Base-by-base conservation (phyloP, 2,329 filamentous ascomycete genomes). In the Triangularia setosa region DNA sequence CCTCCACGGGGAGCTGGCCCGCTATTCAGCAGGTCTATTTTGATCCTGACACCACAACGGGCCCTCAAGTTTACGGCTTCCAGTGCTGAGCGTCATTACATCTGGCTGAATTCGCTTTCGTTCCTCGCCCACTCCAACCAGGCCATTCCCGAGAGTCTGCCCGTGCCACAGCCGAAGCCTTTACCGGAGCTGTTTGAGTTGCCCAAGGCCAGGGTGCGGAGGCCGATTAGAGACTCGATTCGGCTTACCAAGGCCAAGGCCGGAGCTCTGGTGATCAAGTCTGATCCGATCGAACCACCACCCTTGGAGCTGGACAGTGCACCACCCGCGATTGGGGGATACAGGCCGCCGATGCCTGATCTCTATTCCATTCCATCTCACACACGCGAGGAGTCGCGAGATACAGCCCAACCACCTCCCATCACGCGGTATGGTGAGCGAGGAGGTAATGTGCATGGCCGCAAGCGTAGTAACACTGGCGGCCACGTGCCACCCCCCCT, bases 61-160 rank as follows among this genome's bases (percentile, higher is more conserved):
- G 95, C 95, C 1, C 83, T 99, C 64, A 99, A 99, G 75, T 98
- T 99, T 75, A 99, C 95, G 0, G 92, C 95, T 0, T 81, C 84
- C 16, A 90, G 87, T 23, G 81, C 89, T 33, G 95, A 98, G 69
- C 88, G 95, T 16, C 95, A 99, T 76, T 96, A 96, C 73, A 80
- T 97, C 58, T 99, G 95, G 95, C 81, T 99, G 64, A 97, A 92
- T 21, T 92, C 95, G 0, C 81, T 99, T 21, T 97, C 93, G 0
- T 99, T 98, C 84, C 83, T 99, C 30, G 93, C 94, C 12, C 93
- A 97, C 74, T 96, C 93, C 0, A 87, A 90, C 16, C 90, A 94
- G 72, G 88, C 90, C 0, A 84, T 94, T 4, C 91, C 92, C 1
- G 91, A 95, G 60, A 86, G 93, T 16, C 80, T 89, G 3, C 75